Evolutionary conservation across 1,139 yeast species (phyloP).

Genomic region (Yarrowia galli): DNA sequence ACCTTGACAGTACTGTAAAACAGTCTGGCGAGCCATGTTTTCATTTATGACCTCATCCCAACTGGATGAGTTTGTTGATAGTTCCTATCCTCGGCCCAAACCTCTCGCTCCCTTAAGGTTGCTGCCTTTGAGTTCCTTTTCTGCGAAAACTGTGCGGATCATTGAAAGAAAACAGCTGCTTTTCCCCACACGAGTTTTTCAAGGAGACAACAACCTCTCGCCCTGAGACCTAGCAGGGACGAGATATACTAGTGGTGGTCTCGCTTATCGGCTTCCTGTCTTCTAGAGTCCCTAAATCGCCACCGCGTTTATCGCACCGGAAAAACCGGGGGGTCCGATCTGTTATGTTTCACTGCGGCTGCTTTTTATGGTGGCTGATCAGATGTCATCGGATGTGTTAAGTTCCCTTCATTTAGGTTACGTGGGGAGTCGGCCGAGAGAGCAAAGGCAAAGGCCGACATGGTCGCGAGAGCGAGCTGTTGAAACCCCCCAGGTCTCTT

Average conservation of each 20-base stretch:
- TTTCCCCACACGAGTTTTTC: constrained; percentile 12
- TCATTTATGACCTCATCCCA: neutral
- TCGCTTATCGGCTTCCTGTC: neutral
- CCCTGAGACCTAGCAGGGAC: neutral
- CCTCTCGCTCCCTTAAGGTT: neutral
- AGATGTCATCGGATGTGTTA: constrained; percentile 10
- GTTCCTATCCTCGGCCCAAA: neutral
- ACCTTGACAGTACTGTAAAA: no score
- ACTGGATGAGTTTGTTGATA: neutral
- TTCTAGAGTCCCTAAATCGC: neutral
- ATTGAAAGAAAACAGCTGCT: neutral
- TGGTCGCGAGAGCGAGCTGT: neutral
- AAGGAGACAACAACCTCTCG: neutral
- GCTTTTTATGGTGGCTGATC: constrained; percentile 23
- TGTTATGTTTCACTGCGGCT: constrained; percentile 17
- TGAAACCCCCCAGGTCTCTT: neutral
- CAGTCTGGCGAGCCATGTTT: neutral
- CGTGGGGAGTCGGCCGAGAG: constrained; percentile 11
- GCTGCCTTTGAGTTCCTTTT: neutral
- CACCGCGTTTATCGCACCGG: neutral
- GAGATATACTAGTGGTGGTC: neutral
- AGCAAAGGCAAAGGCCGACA: neutral
- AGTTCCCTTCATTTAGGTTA: constrained; percentile 1
- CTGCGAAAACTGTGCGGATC: constrained; percentile 4
- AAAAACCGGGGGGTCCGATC: constrained; percentile 7